These are phyloP conservation scores for Rozella allomycis DNA, from an alignment of 371 early-diverging fungal species.

Conservation along the genomic window DNA sequence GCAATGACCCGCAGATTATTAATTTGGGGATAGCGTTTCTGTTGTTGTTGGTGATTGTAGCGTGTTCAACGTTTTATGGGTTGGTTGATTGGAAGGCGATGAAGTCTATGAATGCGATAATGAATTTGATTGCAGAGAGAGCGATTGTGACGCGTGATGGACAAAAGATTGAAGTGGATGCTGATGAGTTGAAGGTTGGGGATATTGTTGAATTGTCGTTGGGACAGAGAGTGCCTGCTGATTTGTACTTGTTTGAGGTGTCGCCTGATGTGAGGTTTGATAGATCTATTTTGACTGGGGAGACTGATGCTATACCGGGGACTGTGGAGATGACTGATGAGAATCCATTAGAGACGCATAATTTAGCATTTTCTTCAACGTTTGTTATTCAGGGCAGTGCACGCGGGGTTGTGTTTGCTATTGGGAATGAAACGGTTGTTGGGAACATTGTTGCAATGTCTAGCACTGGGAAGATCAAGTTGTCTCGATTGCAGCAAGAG, in stretches of 20 bases:
- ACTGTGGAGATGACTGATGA: neutral
- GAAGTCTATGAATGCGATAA: too few relatives aligned
- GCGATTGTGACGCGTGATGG: too few relatives aligned
- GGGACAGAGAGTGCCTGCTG: neutral
- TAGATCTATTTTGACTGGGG: neutral
- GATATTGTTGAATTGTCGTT: neutral
- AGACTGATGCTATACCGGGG: neutral
- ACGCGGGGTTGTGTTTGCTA: neutral
- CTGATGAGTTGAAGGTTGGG: slow-evolving; percentile 17
- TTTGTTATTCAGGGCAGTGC: neutral
- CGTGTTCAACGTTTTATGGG: too few relatives aligned
- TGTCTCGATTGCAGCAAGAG: neutral
- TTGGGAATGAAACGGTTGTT: neutral
- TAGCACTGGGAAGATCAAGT: neutral
- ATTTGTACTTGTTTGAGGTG: neutral
- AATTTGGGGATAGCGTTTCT: too few relatives aligned
- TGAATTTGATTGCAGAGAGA: too few relatives aligned
- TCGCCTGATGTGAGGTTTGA: neutral
- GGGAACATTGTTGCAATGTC: neutral
- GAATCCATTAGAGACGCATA: neutral
- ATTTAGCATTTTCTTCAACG: neutral
- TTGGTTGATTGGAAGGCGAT: too few relatives aligned
- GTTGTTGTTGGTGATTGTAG: too few relatives aligned
- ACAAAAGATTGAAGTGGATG: slow-evolving; percentile 26
- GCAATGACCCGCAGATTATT: too few relatives aligned